Conservation (phyloP, 345 rosid species). For the Rhizophora apiculata region DNA sequence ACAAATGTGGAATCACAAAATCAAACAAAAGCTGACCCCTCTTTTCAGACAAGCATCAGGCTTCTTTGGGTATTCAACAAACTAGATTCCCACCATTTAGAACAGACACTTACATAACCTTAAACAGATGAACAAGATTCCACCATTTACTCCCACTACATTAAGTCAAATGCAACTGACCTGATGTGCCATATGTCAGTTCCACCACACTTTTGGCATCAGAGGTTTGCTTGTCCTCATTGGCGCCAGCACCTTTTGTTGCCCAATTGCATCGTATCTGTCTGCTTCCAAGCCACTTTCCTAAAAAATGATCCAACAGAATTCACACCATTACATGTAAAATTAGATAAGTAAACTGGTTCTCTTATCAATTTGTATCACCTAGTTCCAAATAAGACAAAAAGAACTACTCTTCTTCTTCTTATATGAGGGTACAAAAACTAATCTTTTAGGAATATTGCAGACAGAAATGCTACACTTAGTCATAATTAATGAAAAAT, state of each 20-base stretch:
- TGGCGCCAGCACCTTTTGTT: constrained; percentile 74
- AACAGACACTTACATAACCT: not conserved
- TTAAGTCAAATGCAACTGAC: constrained; percentile 27
- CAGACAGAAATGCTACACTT: no score
- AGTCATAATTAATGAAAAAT: no score
- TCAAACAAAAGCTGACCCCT: not conserved
- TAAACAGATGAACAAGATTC: not conserved
- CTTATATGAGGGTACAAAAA: no score
- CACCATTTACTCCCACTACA: not conserved
- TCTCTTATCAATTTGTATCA: not conserved
- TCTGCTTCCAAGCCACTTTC: constrained; percentile 95
- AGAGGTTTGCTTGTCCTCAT: constrained; percentile 80
- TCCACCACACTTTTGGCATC: constrained; percentile 88
- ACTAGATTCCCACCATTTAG: not conserved
- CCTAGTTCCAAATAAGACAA: no score
- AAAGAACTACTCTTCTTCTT: no score
- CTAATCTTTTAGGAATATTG: no score
- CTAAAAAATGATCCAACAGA: constrained; percentile 25
- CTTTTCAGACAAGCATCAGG: not conserved
- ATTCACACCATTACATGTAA: not conserved
- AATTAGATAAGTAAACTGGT: not conserved
- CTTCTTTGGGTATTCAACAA: not conserved
- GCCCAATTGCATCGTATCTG: constrained; percentile 99
- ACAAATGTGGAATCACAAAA: not conserved
- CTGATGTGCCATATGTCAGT: constrained; percentile 82